Evolutionary conservation across 345 rosid genomes (phyloP).

Genomic region (Xanthoceras sorbifolium): DNA sequence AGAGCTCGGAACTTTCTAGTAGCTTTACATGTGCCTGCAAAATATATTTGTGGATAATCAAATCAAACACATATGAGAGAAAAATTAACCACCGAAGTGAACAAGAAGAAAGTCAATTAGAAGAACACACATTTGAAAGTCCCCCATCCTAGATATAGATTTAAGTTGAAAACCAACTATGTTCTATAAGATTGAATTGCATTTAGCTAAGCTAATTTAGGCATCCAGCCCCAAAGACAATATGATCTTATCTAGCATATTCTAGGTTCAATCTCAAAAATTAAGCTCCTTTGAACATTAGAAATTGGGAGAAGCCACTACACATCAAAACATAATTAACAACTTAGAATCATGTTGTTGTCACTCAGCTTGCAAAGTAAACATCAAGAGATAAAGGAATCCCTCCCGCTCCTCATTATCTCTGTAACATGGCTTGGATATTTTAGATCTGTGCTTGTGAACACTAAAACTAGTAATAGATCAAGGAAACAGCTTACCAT

Average conservation of each 20-base stretch:
- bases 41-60: slow-evolving; percentile 10
- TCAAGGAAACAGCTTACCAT: slow-evolving; percentile 45
- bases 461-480: slow-evolving; percentile 4
- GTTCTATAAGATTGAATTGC: background rate
- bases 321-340: background rate
- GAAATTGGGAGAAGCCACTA: background rate
- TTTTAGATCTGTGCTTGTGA: background rate
- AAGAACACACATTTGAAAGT: background rate
- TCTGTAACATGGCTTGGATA: background rate
- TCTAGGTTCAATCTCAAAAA: background rate
- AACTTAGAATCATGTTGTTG: background rate
- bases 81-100: background rate
- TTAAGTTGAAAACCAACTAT: slow-evolving; percentile 8
- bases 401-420: background rate
- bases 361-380: background rate
- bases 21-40: slow-evolving; percentile 75
- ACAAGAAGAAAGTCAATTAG: background rate
- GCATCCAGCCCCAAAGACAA: background rate
- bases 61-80: background rate
- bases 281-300: background rate
- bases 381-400: background rate
- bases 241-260: background rate
- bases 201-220: background rate
- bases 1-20: slow-evolving; percentile 72
- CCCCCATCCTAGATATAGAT: slow-evolving; percentile 5